Evolutionary conservation across 805 yeast genomes (phyloP).

Genomic region (Tetrapisispora taiwanensis): DNA sequence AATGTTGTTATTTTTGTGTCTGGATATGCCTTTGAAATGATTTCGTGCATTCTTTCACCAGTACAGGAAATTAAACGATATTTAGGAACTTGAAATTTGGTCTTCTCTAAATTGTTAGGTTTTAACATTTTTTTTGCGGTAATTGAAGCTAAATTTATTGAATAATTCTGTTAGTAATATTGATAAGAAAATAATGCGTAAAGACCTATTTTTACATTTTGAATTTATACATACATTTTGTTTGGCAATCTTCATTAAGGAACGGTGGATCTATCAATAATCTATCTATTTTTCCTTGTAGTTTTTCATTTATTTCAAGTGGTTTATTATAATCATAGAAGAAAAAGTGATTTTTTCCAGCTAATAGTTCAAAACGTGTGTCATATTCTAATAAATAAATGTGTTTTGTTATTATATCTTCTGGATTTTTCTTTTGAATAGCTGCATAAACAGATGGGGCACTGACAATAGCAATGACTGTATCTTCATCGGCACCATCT

Average conservation of each 20-base stretch:
- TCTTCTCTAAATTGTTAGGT: conserved; percentile 30
- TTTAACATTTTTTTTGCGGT: conserved; percentile 52
- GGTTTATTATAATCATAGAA: conserved; percentile 73
- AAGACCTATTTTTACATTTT: no score
- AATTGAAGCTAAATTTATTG: conserved; percentile 31
- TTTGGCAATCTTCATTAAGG: conserved; percentile 71
- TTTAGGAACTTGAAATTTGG: conserved; percentile 33
- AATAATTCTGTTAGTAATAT: conserved; percentile 5
- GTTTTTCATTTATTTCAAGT: conserved; percentile 42
- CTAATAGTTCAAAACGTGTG: conserved; percentile 60
- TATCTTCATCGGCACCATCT: conserved; percentile 63
- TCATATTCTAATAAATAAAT: conserved; percentile 75
- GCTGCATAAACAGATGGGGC: conserved; percentile 93
- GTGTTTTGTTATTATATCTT: conserved; percentile 51
- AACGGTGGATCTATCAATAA: conserved; percentile 83
- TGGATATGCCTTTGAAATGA: conserved; percentile 55
- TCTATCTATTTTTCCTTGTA: conserved; percentile 57
- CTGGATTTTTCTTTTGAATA: conserved; percentile 42
- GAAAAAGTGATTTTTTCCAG: conserved; percentile 56
- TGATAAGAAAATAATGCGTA: not conserved
- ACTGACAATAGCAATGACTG: conserved; percentile 66
- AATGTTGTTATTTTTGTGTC: conserved; percentile 55
- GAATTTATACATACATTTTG: conserved; percentile 35
- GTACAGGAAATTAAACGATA: conserved; percentile 65
- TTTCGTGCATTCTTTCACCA: conserved; percentile 74